Base-by-base conservation (phyloP, 345 rosid genomes). In the Eucalyptus curtisii region DNA sequence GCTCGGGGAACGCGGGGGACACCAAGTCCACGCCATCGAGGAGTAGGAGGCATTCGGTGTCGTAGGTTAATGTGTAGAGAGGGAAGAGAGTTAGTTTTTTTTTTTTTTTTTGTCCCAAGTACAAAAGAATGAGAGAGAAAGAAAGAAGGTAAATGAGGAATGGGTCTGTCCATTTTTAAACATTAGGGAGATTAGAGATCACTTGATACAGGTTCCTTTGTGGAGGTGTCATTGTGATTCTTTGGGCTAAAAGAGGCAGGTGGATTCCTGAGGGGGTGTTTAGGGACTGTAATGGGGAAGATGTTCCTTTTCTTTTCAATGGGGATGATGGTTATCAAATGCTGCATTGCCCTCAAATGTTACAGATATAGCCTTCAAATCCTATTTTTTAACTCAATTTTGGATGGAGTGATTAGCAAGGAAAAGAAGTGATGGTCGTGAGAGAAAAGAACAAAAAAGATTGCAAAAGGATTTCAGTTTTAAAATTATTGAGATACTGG, bases 21-120 rank as follows among this genome's bases (percentile, higher is more conserved):
- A 94, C 92, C 40, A 97, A 97, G 90, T 96, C 96, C 2, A 95
- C 96, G 27, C 96, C 95, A 19, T 94, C 98, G n/a, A 94, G 95
- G 89, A 94, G 94, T 92, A 88, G 95, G 92, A 95, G 96, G 90
- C 94, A 92, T 53, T 95, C 94, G 3, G 87, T 92, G 33, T 94
- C 97, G 17, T 87, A 64, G 88, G 49, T 24, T 55, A 10, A 55
- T 30, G 42, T 87, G 57, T 37, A 87, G 88, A 44, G 45, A 40
- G 55, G 61, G 61, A 45, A 27, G 53, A 47, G 50, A 45, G 33
- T 48, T 84, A 25, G 22, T 15, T 15, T 24, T 85, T 47, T 85
- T 52, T 49, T 15, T 15, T 24, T 85, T 47, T 85, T 52, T 49
- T 10, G 61, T 55, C 30, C 57, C 57, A 16, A 30, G 86, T 30